phyloP scores from a whole-genome alignment of 139 green algal genomes.

The Micractinium sp. region DNA sequence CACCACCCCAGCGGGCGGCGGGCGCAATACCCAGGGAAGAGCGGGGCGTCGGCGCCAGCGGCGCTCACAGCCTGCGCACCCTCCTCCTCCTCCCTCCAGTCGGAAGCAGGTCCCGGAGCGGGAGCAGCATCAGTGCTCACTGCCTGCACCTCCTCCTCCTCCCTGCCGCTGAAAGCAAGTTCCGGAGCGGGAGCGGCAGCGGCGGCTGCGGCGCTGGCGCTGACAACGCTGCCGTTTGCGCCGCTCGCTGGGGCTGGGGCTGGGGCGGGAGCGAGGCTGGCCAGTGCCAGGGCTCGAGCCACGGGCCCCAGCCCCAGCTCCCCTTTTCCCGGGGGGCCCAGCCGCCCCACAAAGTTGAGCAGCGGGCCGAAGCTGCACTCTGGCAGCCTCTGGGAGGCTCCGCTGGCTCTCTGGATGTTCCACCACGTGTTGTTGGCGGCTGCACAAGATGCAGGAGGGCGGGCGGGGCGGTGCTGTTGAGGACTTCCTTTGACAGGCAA shows the following conservation, averaged over 20 bases:
- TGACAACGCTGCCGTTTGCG: neutral
- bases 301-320: neutral
- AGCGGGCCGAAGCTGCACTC: neutral
- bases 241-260: neutral
- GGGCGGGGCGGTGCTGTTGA: neutral
- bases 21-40: constrained; percentile 5
- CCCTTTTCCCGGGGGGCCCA: neutral
- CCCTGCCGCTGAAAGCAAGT: neutral
- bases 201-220: neutral
- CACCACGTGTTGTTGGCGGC: constrained; percentile 23
- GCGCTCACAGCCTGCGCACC: neutral
- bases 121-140: neutral
- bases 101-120: too few species aligned
- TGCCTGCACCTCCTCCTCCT: too few species aligned
- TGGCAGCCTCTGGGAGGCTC: neutral
- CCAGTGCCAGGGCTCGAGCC: neutral
- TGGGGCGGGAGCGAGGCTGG: neutral
- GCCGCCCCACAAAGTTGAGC: constrained; percentile 10
- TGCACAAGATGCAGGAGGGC: neutral
- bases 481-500: too few species aligned
- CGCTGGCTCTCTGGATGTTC: neutral
- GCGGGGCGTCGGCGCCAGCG: neutral
- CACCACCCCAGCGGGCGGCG: neutral
- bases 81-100: too few species aligned
- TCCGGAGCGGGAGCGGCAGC: neutral